Evolutionary conservation across 1,139 yeast genomes (phyloP).

Genomic region (Nakaseomyces glabratus): DNA sequence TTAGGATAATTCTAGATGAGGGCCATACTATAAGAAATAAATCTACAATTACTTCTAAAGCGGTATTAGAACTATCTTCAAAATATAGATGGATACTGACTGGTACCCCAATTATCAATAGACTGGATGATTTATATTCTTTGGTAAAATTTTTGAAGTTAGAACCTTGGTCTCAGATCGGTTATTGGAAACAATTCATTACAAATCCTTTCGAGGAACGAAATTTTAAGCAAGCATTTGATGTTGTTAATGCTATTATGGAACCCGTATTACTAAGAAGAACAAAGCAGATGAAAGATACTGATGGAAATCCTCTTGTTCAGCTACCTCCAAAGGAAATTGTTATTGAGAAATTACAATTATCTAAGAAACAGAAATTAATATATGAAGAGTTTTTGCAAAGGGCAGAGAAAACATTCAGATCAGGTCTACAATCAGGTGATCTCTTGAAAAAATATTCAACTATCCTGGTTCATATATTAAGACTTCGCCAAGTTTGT

Average conservation of each 20-base stretch:
- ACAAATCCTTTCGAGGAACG: constrained; percentile 77
- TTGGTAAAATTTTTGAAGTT: constrained; percentile 63
- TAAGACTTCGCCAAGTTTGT: constrained; percentile 79
- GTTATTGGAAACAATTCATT: constrained; percentile 84
- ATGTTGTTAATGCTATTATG: constrained; percentile 72
- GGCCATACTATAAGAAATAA: constrained; percentile 86
- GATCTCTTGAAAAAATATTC: constrained; percentile 66
- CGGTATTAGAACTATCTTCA: constrained; percentile 58
- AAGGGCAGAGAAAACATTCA: constrained; percentile 59
- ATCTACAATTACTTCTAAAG: constrained; percentile 69
- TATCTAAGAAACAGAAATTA: constrained; percentile 56
- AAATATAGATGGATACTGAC: constrained; percentile 78
- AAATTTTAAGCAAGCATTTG: constrained; percentile 60
- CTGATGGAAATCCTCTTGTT: constrained; percentile 67
- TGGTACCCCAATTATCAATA: constrained; percentile 89
- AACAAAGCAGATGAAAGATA: constrained; percentile 75
- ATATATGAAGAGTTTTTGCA: constrained; percentile 65
- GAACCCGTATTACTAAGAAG: constrained; percentile 79
- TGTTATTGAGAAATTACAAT: constrained; percentile 53
- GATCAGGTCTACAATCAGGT: constrained; percentile 54
- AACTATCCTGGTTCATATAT: constrained; percentile 71
- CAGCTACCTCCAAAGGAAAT: constrained; percentile 71
- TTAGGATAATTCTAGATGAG: constrained; percentile 79
- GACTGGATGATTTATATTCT: constrained; percentile 79
- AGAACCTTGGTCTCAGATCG: constrained; percentile 84